Evolutionary conservation across 306 rosid species (phyloP), one percentile per base, ranked within the genome.

Genomic region (Medicago lupulina): DNA sequence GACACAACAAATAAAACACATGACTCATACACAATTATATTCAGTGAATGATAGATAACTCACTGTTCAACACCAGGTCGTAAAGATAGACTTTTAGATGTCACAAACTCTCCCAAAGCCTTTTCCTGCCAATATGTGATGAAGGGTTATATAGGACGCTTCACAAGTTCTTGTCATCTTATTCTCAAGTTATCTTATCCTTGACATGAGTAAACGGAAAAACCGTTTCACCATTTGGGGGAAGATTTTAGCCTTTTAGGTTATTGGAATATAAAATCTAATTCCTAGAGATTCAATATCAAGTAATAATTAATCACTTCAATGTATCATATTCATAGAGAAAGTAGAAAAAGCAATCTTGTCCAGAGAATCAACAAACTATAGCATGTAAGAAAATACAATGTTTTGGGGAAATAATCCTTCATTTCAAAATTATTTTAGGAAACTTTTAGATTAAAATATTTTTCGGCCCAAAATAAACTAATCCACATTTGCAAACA

Each of bases 31-130:
- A 57, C 60, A 59, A 55, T 58, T 34, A 44, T 25, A 81, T 65
- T 71, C 64, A 77, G 57, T 65, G 79, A 80, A 73, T 54, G 65
- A 12, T 15, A 71, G 82, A 59, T 62, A 81, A 86, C 98, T 87
- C 85, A 92, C 98, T 87, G 90, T 87, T 88, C 90, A 82, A 88
- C 85, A 82, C 96, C 98, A 78, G 98, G 96, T 43, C 96, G 92
- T 66, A 92, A 79, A 71, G 93, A 90, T 76, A 86, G 81, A 73
- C 81, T 83, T 72, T 78, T 82, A 84, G 98, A 94, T 67, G 83
- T 86, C 79, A 88, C 72, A 86, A 86, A 84, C 84, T 92, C 95
- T 83, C 87, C 85, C 83, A 90, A 67, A 0, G 96, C 95, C 46
- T 76, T 85, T 83, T 84, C 86, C 98, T 92, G 96, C 81, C 83